Base-by-base conservation (phyloP, 2,329 filamentous ascomycete species). In the Rugonectria rugulosa region DNA sequence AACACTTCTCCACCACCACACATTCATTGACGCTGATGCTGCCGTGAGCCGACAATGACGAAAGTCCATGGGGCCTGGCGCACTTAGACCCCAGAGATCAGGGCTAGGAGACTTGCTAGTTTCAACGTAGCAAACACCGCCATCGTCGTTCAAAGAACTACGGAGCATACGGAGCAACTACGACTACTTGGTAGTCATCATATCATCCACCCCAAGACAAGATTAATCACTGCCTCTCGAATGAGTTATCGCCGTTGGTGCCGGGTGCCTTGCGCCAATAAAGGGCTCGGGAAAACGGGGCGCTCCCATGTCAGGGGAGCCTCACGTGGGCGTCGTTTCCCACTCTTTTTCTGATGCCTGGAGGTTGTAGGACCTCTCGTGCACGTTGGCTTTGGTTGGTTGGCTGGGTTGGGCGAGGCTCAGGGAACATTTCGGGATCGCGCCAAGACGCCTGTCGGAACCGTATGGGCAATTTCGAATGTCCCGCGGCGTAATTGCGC, bases 221-320 rank as follows among this genome's bases (percentile, higher is more conserved):
- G 29, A 38, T 15, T n/a, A 38, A 10, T 56, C 61, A 56, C 54
- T 20, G n/a, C 32, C n/a, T n/a, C n/a, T n/a, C n/a, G 53, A 45
- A 56, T 15, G 19, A 38, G n/a, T n/a, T n/a, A 55, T 54, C 53
- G 40, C 55, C 51, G 49, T 57, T 56, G 29, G 14, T 21, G 53
- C 43, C 34, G 52, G n/a, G 50, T 46, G 61, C 31, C 19, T 37
- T 53, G 56, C 53, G 48, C 62, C 59, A 64, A 57, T 65, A 42
- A 60, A 50, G 57, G 29, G n/a, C n/a, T 15, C 11, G 7, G 34
- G 40, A 19, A 27, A 10, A 40, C 37, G 41, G 29, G 48, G 46
- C 54, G 23, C 49, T 66, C 53, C 63, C 63, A 58, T 66, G 61
- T 41, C 57, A 62, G 56, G 51, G 57, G 45, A 57, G 59, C 27